Evolutionary conservation across 2,329 filamentous ascomycete species (phyloP).

Genomic region (Dactylellina haptotyla): DNA sequence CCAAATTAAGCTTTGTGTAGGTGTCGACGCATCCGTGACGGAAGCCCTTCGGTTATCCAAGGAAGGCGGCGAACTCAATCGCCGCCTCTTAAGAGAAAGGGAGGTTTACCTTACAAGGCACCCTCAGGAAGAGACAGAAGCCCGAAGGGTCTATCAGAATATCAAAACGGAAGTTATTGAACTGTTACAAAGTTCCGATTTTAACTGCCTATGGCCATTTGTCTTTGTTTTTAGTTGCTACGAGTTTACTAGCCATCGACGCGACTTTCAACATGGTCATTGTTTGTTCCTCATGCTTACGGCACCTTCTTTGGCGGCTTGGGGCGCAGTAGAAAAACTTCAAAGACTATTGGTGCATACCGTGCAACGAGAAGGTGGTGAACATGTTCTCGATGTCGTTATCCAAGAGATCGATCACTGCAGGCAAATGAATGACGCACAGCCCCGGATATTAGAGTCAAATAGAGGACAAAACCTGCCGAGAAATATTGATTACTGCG

Average conservation of each 20-base stretch:
- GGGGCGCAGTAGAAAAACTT: neutral
- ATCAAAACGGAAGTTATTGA: conserved; percentile 10
- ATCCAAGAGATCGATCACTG: conserved; percentile 34
- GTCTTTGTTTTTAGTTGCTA: conserved; percentile 47
- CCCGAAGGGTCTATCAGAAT: conserved; percentile 22
- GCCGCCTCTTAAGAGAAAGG: conserved; percentile 34
- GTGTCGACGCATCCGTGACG: conserved; percentile 38
- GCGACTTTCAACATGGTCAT: conserved; percentile 46
- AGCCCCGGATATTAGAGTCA: conserved; percentile 30
- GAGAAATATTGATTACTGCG: conserved; percentile 33
- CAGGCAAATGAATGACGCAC: conserved; percentile 4
- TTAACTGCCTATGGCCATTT: conserved; percentile 35
- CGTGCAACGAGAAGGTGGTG: conserved; percentile 10
- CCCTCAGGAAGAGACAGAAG: conserved; percentile 12
- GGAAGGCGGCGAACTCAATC: conserved; percentile 38
- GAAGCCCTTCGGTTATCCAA: conserved; percentile 44
- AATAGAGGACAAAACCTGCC: conserved; percentile 24
- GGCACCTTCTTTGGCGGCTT: conserved; percentile 13
- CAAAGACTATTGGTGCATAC: conserved; percentile 4
- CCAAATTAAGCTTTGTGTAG: conserved; percentile 50
- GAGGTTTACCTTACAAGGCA: conserved; percentile 40
- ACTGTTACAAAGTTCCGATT: conserved; percentile 4
- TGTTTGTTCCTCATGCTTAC: conserved; percentile 50
- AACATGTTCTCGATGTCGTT: conserved; percentile 19
- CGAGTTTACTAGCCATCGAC: conserved; percentile 47